Percentiles rank a stretch among this genome's conserved stretches.
phyloP scores from a whole-genome alignment of 176 grass and related monocot genomes.

The Musa beccarii region DNA sequence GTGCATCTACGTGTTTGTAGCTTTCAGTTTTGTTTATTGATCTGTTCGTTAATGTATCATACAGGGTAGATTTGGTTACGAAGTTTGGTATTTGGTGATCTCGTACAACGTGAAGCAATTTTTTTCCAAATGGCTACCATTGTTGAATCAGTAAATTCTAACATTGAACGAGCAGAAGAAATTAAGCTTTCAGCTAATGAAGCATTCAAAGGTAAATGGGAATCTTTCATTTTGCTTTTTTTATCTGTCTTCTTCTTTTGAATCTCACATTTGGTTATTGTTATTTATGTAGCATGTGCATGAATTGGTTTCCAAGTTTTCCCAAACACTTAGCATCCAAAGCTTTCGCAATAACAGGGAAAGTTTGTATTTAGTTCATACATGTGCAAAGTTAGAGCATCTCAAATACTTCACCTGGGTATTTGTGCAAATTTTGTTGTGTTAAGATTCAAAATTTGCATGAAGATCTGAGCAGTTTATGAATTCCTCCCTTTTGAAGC shows the following conservation, averaged over 20 bases:
- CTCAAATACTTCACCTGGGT: too few species aligned
- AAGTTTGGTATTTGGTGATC: constrained; percentile 2
- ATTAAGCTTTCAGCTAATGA: constrained; percentile 68
- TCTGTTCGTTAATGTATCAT: not conserved
- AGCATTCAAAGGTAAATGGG: constrained; percentile 65
- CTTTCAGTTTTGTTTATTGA: not conserved
- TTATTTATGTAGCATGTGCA: not conserved
- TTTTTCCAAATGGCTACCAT: constrained; percentile 13
- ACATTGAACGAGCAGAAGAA: constrained; percentile 61
- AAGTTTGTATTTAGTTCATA: too few species aligned
- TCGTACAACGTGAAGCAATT: not conserved
- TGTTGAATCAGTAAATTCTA: constrained; percentile 38
- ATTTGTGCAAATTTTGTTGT: too few species aligned
- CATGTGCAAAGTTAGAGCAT: too few species aligned
- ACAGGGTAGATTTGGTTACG: not conserved
- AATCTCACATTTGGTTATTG: not conserved
- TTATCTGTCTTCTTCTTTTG: not conserved
- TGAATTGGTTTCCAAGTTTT: not conserved
- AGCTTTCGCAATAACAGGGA: too few species aligned
- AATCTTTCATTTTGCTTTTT: too few species aligned
- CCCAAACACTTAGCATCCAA: too few species aligned
- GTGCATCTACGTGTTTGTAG: too few species aligned
- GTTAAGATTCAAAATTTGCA: too few species aligned
- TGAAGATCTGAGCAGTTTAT: too few species aligned
- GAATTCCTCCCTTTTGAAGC: too few species aligned